Percentiles rank a stretch among this genome's conserved stretches.
These are phyloP conservation scores for Coemansia sp. DNA, from an alignment of 192 early-diverging fungal species.

Conservation along the genomic window DNA sequence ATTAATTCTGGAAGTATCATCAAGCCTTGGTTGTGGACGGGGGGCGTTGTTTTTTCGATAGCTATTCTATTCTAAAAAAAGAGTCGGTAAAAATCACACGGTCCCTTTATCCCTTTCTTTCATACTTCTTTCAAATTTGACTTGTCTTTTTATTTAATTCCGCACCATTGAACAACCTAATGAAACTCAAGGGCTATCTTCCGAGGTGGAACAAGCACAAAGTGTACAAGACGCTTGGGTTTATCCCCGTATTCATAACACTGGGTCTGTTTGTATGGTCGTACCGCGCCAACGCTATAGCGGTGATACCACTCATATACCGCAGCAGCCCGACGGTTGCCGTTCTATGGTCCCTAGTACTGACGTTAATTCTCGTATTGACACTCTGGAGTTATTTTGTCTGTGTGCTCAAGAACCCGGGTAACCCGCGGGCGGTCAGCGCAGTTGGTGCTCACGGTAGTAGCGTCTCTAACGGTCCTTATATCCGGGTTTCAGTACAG, in stretches of 20 bases:
- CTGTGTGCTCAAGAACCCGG: constrained; percentile 35
- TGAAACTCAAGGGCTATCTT: constrained; percentile 4
- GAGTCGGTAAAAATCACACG: too few relatives aligned
- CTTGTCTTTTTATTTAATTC: too few relatives aligned
- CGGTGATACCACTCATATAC: constrained; percentile 26
- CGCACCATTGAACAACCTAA: not conserved
- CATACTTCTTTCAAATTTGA: too few relatives aligned
- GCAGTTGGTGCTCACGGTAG: constrained; percentile 6
- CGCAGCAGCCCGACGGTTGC: constrained; percentile 4
- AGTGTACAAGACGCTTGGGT: constrained; percentile 33
- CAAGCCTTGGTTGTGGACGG: not conserved
- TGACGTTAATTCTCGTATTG: constrained; percentile 12
- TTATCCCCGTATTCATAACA: constrained; percentile 41
- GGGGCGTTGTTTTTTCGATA: too few relatives aligned
- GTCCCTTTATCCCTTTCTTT: too few relatives aligned
- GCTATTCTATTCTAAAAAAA: too few relatives aligned
- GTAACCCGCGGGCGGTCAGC: constrained; percentile 12
- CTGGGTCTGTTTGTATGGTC: constrained; percentile 48
- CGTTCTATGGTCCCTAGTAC: not conserved
- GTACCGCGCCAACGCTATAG: constrained; percentile 7
- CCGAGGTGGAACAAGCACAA: constrained; percentile 29
- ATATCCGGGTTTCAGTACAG: not conserved
- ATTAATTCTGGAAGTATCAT: not conserved
- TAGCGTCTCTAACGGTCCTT: constrained; percentile 12
- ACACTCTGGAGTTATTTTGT: constrained; percentile 32